Percentiles rank a stretch among this genome's conserved stretches.
phyloP scores from a whole-genome alignment of 2,329 filamentous ascomycete species.

The Ceratocystis colombiana region DNA sequence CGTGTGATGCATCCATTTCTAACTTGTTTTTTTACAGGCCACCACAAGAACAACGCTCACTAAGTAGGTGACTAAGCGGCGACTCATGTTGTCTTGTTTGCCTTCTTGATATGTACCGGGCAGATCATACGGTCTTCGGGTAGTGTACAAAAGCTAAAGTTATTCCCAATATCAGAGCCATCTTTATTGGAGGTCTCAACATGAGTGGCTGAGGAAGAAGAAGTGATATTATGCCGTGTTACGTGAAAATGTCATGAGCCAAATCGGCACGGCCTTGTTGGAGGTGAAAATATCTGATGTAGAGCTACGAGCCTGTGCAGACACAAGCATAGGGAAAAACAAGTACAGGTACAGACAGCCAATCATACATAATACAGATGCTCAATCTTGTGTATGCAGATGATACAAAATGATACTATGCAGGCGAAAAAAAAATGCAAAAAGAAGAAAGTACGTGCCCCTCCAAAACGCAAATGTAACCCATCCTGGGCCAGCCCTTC shows the following conservation, averaged over 20 bases:
- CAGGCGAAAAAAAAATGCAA: conserved; percentile 1
- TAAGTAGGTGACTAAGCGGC: conserved; percentile 40
- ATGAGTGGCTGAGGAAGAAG: not conserved
- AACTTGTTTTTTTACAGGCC: conserved; percentile 49
- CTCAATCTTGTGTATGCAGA: not conserved
- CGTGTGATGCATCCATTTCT: conserved; percentile 10
- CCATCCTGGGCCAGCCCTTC: too few relatives aligned
- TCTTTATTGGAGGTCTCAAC: not conserved
- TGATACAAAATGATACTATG: not conserved
- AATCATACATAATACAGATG: too few relatives aligned
- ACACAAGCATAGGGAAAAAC: too few relatives aligned
- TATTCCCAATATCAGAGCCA: conserved; percentile 16
- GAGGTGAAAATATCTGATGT: too few relatives aligned
- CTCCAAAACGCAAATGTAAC: too few relatives aligned
- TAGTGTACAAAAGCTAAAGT: conserved; percentile 26
- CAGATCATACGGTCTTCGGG: conserved; percentile 19
- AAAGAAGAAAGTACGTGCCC: not conserved
- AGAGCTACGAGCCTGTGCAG: too few relatives aligned
- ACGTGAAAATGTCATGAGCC: too few relatives aligned
- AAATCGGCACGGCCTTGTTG: too few relatives aligned
- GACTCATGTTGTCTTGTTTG: not conserved
- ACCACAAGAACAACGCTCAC: conserved; percentile 99
- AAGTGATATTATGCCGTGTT: not conserved
- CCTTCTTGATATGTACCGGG: conserved; percentile 20
- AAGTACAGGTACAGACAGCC: too few relatives aligned